Evolutionary conservation across 2,329 filamentous ascomycete genomes (phyloP), one percentile per base, ranked within the genome.

Genomic region (Paraphaeosphaeria sporulosa): DNA sequence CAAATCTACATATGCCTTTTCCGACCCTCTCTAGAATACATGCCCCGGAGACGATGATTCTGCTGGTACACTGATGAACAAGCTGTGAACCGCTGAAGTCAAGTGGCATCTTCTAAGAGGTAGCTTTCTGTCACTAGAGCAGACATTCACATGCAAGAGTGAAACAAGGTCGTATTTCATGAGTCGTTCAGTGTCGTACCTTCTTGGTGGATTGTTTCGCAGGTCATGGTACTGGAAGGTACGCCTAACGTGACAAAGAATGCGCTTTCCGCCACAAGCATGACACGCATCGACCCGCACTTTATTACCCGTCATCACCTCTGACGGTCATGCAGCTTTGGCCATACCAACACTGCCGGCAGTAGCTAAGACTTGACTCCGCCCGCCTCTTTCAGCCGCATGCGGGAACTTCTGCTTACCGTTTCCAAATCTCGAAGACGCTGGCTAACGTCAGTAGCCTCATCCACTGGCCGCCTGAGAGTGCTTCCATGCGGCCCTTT

Each of bases 261-360:
- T 53, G 38, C 50, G 50, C 50, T 30, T 53, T 34, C 25, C 50
- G 38, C 50, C 36, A 43, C 2, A 25, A 27, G 12, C 17, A 42
- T 52, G 49, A 52, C 49, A 42, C 21, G n/a, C 15, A 34, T 15
- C 25, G 27, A 49, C 36, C 10, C 32, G 48, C 32, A 15, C 2
- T 23, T 40, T 42, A 43, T 52, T 52, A 54, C 51, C 38, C 51
- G 38, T 23, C 51, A 43, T 25, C 40, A 25, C 19, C 38, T 19
- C 51, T 54, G 51, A 54, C 51, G 25, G 51, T 44, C 51, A 54
- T 54, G 51, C 38, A 25, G 38, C 36, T 21, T 27, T 4, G 38
- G 25, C 40, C 51, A 44, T 34, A 49, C 30, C 51, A 44, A 43
- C 40, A 44, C 51, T 34, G 51, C 36, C 38, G 38, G 51, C 51